Evolutionary conservation across 1,284 basidiomycete species (phyloP).

Genomic region (Tremellales sp.): DNA sequence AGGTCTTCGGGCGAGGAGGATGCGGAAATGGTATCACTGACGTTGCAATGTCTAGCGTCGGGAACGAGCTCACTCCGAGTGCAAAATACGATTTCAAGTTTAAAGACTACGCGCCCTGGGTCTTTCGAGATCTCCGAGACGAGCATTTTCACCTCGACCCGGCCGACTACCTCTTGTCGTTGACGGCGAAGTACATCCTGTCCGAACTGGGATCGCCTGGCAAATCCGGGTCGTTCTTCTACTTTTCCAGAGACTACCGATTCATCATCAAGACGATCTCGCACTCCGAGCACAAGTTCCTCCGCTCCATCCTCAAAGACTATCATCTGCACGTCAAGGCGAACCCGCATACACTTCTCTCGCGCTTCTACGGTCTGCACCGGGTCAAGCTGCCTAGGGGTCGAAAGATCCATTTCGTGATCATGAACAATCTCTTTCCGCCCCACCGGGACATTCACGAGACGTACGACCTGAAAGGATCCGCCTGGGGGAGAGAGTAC

Average conservation of each 20-base stretch:
- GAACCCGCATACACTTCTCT: constrained; percentile 92
- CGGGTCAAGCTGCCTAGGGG: constrained; percentile 93
- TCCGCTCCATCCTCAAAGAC: constrained; percentile 74
- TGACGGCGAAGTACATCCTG: constrained; percentile 96
- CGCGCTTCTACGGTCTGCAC: constrained; percentile 93
- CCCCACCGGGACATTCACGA: constrained; percentile 97
- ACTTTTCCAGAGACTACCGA: constrained; percentile 96
- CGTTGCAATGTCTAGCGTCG: constrained; percentile 59
- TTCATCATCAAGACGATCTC: constrained; percentile 99
- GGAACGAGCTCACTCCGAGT: constrained; percentile 94
- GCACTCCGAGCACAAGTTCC: constrained; percentile 89
- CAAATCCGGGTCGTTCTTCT: constrained; percentile 98
- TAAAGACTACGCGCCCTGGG: constrained; percentile 98
- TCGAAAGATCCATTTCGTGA: constrained; percentile 96
- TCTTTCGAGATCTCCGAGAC: constrained; percentile 91
- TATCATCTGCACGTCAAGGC: constrained; percentile 84
- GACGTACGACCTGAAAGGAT: constrained; percentile 95
- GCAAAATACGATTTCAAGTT: constrained; percentile 86
- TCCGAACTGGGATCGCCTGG: constrained; percentile 98
- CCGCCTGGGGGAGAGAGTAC: constrained; percentile 82
- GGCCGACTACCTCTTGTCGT: constrained; percentile 91
- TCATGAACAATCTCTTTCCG: constrained; percentile 99
- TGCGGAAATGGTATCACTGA: not conserved
- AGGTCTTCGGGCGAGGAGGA: constrained; percentile 39
- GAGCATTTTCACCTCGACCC: constrained; percentile 93